Conservation (phyloP, 2,329 filamentous ascomycete species). For the Periconia macrospinosa region DNA sequence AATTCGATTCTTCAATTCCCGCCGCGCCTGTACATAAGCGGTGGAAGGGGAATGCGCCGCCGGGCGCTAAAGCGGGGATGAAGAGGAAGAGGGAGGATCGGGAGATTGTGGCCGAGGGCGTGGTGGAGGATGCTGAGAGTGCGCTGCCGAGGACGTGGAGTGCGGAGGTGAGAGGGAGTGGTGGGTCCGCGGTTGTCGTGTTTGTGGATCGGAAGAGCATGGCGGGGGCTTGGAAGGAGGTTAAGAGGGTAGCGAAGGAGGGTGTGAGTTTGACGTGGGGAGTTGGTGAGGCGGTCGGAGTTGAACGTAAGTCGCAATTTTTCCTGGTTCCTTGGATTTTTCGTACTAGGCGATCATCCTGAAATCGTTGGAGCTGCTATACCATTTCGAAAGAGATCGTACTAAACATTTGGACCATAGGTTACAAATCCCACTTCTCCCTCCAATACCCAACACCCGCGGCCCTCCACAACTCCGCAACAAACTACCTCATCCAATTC, state of each 20-base stretch:
- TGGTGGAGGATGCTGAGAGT: constrained; percentile 59
- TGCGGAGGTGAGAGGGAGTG: constrained; percentile 68
- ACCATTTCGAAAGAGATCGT: not conserved
- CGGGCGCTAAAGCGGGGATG: constrained; percentile 2
- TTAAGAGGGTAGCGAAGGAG: constrained; percentile 60
- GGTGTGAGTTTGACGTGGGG: constrained; percentile 71
- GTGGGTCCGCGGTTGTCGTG: constrained; percentile 76
- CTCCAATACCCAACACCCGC: constrained; percentile 70
- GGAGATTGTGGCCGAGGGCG: constrained; percentile 40
- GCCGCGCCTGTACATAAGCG: constrained; percentile 52
- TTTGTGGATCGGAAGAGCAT: constrained; percentile 83
- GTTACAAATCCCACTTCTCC: constrained; percentile 66
- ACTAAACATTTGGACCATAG: constrained; percentile 31
- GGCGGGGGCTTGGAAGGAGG: constrained; percentile 75
- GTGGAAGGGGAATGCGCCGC: constrained; percentile 30
- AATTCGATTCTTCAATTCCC: constrained; percentile 61
- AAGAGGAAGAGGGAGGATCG: constrained; percentile 33
- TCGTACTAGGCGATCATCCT: constrained; percentile 9
- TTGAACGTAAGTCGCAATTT: constrained; percentile 52
- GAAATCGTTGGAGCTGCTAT: not conserved
- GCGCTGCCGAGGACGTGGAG: constrained; percentile 74
- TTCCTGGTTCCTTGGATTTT: not conserved
- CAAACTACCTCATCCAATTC: constrained; percentile 86
- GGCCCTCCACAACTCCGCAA: constrained; percentile 71
- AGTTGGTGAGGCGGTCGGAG: constrained; percentile 47